Percentiles rank a stretch among this genome's conserved stretches.
Evolutionary conservation across 2,329 filamentous ascomycete genomes (phyloP).

Genomic region (Fusarium subtropicale): DNA sequence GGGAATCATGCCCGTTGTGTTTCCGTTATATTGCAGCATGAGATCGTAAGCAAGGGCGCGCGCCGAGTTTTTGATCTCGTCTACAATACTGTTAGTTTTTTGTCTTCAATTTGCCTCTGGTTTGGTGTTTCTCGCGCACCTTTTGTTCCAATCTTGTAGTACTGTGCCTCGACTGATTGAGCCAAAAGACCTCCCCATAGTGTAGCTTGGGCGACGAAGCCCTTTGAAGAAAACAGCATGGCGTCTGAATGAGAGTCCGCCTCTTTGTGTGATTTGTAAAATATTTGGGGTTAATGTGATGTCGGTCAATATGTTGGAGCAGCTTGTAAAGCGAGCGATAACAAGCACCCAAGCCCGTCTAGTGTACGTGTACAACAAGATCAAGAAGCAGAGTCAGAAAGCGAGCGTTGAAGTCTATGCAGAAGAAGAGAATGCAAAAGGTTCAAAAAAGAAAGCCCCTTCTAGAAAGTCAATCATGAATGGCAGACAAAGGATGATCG

Average conservation of each 20-base stretch:
- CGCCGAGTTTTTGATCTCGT: slow-evolving; percentile 60
- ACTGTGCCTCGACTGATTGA: slow-evolving; percentile 41
- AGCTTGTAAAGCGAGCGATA: slow-evolving; percentile 35
- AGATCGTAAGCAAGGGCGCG: slow-evolving; percentile 62
- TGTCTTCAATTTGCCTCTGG: accelerated
- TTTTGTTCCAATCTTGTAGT: slow-evolving; percentile 48
- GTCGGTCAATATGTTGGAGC: background rate
- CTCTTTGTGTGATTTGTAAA: background rate
- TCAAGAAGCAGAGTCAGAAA: background rate
- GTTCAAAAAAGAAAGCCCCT: background rate
- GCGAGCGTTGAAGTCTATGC: slow-evolving; percentile 11
- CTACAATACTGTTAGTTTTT: slow-evolving; percentile 44
- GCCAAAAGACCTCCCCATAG: slow-evolving; percentile 35
- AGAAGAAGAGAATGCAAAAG: slow-evolving; percentile 15
- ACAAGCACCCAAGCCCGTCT: slow-evolving; percentile 15
- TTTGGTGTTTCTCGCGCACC: slow-evolving; percentile 37
- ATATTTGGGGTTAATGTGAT: background rate
- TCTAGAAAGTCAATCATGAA: slow-evolving; percentile 15
- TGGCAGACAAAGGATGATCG: slow-evolving; percentile 13
- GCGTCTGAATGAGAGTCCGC: background rate
- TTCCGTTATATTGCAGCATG: slow-evolving; percentile 64
- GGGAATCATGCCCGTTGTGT: slow-evolving; percentile 63
- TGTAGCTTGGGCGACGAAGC: slow-evolving; percentile 21
- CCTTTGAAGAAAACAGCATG: slow-evolving; percentile 19
- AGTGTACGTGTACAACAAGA: background rate